These are phyloP conservation scores for Monosporascus ibericus DNA, from an alignment of 2,329 filamentous ascomycete genomes.

Conservation along the genomic window DNA sequence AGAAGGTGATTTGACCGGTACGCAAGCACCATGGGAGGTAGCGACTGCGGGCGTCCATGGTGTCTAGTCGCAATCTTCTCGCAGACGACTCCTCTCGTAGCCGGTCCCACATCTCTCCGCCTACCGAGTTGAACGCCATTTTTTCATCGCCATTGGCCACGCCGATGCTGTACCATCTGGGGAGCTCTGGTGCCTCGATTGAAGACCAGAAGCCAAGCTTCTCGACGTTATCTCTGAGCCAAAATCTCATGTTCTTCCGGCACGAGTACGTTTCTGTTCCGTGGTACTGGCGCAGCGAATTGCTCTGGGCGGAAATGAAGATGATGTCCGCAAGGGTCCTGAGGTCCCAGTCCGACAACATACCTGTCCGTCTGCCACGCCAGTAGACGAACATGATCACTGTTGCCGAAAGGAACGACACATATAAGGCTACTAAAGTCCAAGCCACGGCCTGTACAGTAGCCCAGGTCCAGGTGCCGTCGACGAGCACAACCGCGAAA, in stretches of 20 bases:
- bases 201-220: slow-evolving; percentile 83
- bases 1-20: slow-evolving; percentile 58
- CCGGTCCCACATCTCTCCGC: slow-evolving; percentile 20
- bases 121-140: slow-evolving; percentile 17
- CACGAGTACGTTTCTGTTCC: slow-evolving; percentile 57
- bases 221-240: slow-evolving; percentile 55
- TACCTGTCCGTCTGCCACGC: slow-evolving; percentile 59
- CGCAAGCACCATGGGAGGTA: slow-evolving; percentile 75
- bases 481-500: slow-evolving; percentile 58
- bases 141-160: slow-evolving; percentile 19
- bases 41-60: slow-evolving; percentile 49
- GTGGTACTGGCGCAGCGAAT: slow-evolving; percentile 66
- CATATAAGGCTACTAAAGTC: slow-evolving; percentile 69
- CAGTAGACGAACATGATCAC: slow-evolving; percentile 60
- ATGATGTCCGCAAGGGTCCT: slow-evolving; percentile 76
- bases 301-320: slow-evolving; percentile 72
- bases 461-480: slow-evolving; percentile 68
- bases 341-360: slow-evolving; percentile 69
- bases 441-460: slow-evolving; percentile 73
- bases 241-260: slow-evolving; percentile 45
- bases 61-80: slow-evolving; percentile 44
- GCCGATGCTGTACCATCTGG: slow-evolving; percentile 60
- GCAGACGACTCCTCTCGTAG: slow-evolving; percentile 29
- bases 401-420: slow-evolving; percentile 55
- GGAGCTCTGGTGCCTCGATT: slow-evolving; percentile 50